These are phyloP conservation scores for Suhomyces kilbournensis DNA, from an alignment of 805 yeast genomes.

Conservation along the genomic window DNA sequence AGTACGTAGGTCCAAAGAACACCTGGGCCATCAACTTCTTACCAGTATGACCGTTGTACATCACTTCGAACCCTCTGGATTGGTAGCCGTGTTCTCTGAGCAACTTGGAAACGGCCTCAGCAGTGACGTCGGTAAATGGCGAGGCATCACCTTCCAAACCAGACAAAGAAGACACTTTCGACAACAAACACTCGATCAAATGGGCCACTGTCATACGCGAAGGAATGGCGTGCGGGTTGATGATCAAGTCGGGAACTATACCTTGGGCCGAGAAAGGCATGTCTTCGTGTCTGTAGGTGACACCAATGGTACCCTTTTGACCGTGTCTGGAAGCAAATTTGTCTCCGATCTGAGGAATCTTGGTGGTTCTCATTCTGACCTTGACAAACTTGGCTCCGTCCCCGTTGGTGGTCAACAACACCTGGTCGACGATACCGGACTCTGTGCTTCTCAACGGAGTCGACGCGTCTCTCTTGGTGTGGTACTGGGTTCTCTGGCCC, in stretches of 20 bases:
- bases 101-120: constrained; percentile 90
- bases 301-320: constrained; percentile 99
- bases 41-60: constrained; percentile 99
- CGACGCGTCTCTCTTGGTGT: constrained; percentile 97
- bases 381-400: constrained; percentile 97
- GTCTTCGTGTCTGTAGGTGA: constrained; percentile 96
- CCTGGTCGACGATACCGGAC: constrained; percentile 98
- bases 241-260: constrained; percentile 93
- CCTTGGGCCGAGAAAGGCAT: constrained; percentile 98
- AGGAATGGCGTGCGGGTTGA: constrained; percentile 99
- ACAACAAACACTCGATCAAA: constrained; percentile 94
- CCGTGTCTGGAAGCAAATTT: constrained; percentile 99
- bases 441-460: constrained; percentile 96
- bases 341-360: constrained; percentile 98
- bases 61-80: constrained; percentile 96
- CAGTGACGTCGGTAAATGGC: constrained; percentile 97
- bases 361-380: constrained; percentile 98
- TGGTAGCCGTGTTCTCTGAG: constrained; percentile 96
- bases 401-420: constrained; percentile 91
- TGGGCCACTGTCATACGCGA: constrained; percentile 99
- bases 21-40: constrained; percentile 96
- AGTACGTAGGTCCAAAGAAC: constrained; percentile 99
- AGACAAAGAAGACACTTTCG: constrained; percentile 90
- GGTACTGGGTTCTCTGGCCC: constrained; percentile 98
- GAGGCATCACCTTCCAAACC: constrained; percentile 99